phyloP scores from a whole-genome alignment of 1,139 yeast genomes.

The Geotrichum europaeum region DNA sequence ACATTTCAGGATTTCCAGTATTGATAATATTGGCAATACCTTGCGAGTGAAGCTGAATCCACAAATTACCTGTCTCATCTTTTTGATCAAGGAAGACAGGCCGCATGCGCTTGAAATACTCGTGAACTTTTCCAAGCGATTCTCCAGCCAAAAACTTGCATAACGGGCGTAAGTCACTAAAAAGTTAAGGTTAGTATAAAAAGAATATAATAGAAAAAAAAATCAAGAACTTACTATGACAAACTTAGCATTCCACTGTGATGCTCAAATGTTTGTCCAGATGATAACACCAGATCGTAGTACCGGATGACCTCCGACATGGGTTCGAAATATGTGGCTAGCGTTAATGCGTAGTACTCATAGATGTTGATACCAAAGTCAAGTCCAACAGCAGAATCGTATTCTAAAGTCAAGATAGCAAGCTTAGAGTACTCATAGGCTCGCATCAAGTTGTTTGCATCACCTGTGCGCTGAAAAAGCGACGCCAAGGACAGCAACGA shows the following conservation, averaged over 20 bases:
- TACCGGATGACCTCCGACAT: constrained; percentile 37
- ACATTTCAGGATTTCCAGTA: constrained; percentile 26
- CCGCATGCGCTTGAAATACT: constrained; percentile 24
- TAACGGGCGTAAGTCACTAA: constrained; percentile 30
- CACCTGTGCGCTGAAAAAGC: constrained; percentile 30
- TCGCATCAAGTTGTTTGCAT: constrained; percentile 37
- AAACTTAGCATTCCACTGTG: constrained; percentile 29
- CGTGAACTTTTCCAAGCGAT: constrained; percentile 27
- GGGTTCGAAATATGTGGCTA: constrained; percentile 46
- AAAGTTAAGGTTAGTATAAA: constrained; percentile 3
- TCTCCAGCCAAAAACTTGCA: constrained; percentile 31
- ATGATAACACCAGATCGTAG: constrained; percentile 27
- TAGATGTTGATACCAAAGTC: constrained; percentile 41
- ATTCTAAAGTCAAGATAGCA: constrained; percentile 40
- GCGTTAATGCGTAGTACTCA: constrained; percentile 41
- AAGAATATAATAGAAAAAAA: neutral
- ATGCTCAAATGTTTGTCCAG: constrained; percentile 30
- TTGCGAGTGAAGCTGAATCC: constrained; percentile 31
- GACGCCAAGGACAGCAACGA: constrained; percentile 35
- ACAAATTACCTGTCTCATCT: constrained; percentile 27
- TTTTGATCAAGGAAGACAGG: constrained; percentile 26
- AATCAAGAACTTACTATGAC: constrained; percentile 23
- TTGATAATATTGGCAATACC: constrained; percentile 27
- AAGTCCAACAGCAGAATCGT: constrained; percentile 37
- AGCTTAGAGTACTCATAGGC: constrained; percentile 40